These are phyloP conservation scores for Penicillium antarcticum DNA, from an alignment of 495 filamentous ascomycete species.

Conservation along the genomic window DNA sequence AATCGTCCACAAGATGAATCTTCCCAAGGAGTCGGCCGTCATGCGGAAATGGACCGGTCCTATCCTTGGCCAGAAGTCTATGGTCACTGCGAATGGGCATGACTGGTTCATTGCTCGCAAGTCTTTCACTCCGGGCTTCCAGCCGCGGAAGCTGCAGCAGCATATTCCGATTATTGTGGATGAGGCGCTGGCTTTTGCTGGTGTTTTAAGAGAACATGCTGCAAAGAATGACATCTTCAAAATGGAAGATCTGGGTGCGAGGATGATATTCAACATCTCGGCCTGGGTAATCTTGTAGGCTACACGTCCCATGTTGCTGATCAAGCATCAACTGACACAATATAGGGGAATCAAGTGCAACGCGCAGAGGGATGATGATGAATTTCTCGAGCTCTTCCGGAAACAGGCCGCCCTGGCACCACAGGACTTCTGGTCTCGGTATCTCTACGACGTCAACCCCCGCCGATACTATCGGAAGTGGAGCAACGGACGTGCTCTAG, in stretches of 20 bases:
- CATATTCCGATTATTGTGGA: slow-evolving; percentile 5
- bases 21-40: slow-evolving; percentile 5
- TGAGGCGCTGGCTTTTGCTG: slow-evolving; percentile 1
- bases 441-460: slow-evolving; percentile 4
- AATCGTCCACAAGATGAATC: slow-evolving; percentile 6
- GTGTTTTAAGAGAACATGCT: slow-evolving; percentile 1
- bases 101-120: slow-evolving; percentile 5
- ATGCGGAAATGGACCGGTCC: slow-evolving; percentile 4
- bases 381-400: slow-evolving; percentile 5
- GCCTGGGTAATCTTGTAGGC: slow-evolving; percentile 1
- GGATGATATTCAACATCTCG: slow-evolving; percentile 6
- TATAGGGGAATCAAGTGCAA: slow-evolving; percentile 1
- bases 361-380: not conserved
- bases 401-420: not conserved
- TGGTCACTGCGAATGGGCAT: slow-evolving; percentile 6
- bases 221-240: not conserved
- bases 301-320: not conserved
- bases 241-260: slow-evolving; percentile 4
- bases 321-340: not conserved
- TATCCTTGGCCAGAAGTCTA: slow-evolving; percentile 6
- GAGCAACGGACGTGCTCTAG: not conserved
- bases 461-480: slow-evolving; percentile 1
- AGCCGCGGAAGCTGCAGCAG: not conserved
- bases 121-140: slow-evolving; percentile 5
- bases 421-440: slow-evolving; percentile 6